Evolutionary conservation across 2,329 filamentous ascomycete species (phyloP).

Genomic region (Endocalyx cinctus): DNA sequence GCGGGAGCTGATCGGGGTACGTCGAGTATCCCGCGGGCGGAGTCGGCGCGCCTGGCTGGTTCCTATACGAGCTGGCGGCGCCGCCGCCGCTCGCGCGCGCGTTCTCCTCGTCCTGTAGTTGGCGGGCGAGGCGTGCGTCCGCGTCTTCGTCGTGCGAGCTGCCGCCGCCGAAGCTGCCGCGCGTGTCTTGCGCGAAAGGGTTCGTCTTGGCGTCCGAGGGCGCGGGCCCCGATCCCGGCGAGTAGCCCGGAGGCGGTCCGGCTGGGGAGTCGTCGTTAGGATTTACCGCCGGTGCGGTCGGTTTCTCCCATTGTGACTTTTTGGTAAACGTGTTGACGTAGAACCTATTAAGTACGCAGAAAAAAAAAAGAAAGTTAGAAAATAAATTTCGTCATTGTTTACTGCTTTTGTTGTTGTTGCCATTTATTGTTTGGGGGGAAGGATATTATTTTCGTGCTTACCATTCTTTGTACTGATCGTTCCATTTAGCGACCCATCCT

Average conservation of each 20-base stretch:
- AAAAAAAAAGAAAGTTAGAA: conserved; percentile 11
- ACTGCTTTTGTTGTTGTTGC: too few species aligned
- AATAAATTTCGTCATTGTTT: conserved; percentile 5
- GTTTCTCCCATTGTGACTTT: conserved; percentile 85
- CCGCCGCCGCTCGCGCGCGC: conserved; percentile 39
- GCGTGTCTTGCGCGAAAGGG: conserved; percentile 51
- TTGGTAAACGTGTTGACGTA: conserved; percentile 88
- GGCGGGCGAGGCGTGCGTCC: conserved; percentile 57
- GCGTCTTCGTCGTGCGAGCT: conserved; percentile 25
- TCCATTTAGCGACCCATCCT: conserved; percentile 83
- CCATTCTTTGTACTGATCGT: conserved; percentile 84
- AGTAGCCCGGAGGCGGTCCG: conserved; percentile 66
- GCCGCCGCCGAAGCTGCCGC: conserved; percentile 7
- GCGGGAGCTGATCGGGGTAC: conserved; percentile 38
- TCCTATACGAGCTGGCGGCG: conserved; percentile 29
- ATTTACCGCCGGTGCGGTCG: conserved; percentile 62
- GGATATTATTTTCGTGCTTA: too few species aligned
- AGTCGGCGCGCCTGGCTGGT: conserved; percentile 18
- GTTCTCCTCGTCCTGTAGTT: conserved; percentile 81
- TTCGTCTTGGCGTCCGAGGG: conserved; percentile 61
- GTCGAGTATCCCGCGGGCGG: conserved; percentile 21
- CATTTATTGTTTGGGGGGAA: too few species aligned
- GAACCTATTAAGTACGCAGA: conserved; percentile 59
- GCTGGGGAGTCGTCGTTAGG: conserved; percentile 40
- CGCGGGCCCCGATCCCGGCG: conserved; percentile 39